Base-by-base conservation (phyloP, 768 basidiomycete species). In the Cystobasidium tubakii region DNA sequence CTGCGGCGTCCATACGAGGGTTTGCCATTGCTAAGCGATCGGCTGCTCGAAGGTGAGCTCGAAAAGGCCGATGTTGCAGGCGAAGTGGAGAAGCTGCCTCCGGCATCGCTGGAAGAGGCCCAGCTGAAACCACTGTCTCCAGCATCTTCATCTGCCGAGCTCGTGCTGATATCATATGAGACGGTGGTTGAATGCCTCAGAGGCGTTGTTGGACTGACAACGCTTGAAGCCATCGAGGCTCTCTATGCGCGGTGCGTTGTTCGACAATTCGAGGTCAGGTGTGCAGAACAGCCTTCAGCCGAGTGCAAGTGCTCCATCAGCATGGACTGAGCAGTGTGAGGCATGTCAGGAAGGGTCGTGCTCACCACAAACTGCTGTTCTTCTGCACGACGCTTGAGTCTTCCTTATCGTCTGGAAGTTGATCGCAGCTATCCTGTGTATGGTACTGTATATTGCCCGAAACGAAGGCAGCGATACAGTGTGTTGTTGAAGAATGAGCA, bases 1-100 rank as follows among this genome's bases (percentile, higher is more conserved):
- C 57, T 60, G 13, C 57, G 25, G 2, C 57, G 25, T 27, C 57
- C 57, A 29, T 29, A 60, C 13, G 57, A 60, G 25, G 29, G 27
- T 29, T 34, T 60, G 57, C 29, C 33, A 60, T 25, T 60, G 57
- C 12, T 60, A 25, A 15, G 29, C 10, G 29, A 27, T 27, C 57
- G 29, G 33, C 57, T 60, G 57, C 57, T 60, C 29, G 29, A 29
- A 34, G 29, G 25, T 15, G 29, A 60, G 57, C 29, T 23, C 13
- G 57, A 60, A 60, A 60, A 60, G 23, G 57, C 57, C 21, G 57
- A 60, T 15, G 57, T 60, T 31, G 57, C 57, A 6, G 57, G 57
- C 33, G 57, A 60, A 29, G 57, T 50, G 15, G 46, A 50, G n/a
- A 50, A 50, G 46, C 46, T 50, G 46, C n/a, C 7, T 6, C 46